Conservation (phyloP, 2,329 filamentous ascomycete genomes). For the Thielaviopsis musarum region DNA sequence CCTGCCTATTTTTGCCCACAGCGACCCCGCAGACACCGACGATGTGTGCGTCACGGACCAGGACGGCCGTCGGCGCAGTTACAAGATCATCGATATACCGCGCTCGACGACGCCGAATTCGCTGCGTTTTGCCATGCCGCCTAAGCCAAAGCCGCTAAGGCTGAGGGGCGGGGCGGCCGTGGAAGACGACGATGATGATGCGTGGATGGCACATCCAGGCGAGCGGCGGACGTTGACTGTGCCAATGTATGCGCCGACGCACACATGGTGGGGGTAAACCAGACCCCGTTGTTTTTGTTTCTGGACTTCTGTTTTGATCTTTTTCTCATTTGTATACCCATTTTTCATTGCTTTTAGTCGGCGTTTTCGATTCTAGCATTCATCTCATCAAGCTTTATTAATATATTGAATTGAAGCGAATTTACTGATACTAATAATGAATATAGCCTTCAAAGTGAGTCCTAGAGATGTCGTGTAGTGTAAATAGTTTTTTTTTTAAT, state of each 20-base stretch:
- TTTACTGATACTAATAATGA: no score
- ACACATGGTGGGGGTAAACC: neutral
- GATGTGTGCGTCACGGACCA: neutral
- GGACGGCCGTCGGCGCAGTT: constrained; percentile 8
- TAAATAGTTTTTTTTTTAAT: no score
- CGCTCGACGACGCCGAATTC: constrained; percentile 9
- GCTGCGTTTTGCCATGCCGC: constrained; percentile 9
- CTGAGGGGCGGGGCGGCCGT: neutral
- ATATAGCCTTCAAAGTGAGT: no score
- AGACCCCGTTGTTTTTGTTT: neutral
- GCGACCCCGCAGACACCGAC: constrained; percentile 4
- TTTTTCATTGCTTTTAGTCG: neutral
- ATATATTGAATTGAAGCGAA: no score
- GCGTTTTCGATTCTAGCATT: no score
- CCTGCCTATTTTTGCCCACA: constrained; percentile 10
- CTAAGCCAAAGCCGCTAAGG: constrained; percentile 2
- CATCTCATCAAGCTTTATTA: no score
- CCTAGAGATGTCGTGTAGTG: no score
- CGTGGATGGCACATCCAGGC: constrained; percentile 7
- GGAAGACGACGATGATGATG: neutral
- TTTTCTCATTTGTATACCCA: neutral
- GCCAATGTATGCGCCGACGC: constrained; percentile 2
- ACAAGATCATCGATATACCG: constrained; percentile 9
- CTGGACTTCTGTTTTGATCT: neutral
- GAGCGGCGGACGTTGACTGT: constrained; percentile 2